Evolutionary conservation across 331 rosid species (phyloP).

Genomic region (Stylosanthes scabra): DNA sequence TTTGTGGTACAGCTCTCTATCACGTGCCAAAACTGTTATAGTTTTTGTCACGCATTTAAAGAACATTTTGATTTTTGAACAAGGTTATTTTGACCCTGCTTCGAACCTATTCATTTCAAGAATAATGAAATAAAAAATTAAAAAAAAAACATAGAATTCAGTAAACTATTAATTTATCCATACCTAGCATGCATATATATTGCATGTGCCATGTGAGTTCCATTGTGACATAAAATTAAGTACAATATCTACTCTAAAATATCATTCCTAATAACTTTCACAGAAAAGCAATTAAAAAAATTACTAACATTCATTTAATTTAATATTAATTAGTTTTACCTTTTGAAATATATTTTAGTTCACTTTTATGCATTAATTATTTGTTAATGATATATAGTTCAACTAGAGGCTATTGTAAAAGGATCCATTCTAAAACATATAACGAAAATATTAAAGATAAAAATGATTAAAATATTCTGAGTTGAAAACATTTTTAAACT

Average conservation of each 20-base stretch:
- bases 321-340: no score
- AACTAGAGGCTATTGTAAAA: no score
- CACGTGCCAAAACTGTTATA: constrained; percentile 30
- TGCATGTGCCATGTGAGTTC: neutral
- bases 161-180: constrained; percentile 45
- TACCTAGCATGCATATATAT: constrained; percentile 30
- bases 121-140: neutral
- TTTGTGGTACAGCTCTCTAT: constrained; percentile 28
- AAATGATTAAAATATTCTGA: no score
- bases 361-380: no score
- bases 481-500: no score
- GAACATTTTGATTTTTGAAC: neutral
- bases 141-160: constrained; percentile 36
- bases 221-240: constrained; percentile 1
- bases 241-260: neutral
- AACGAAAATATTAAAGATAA: no score
- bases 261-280: no score
- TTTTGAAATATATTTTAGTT: no score
- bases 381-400: no score
- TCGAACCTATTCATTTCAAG: neutral
- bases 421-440: no score
- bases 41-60: constrained; percentile 38
- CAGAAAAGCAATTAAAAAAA: no score
- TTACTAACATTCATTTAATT: no score
- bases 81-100: neutral